Evolutionary conservation across 352 stramenopile genomes (phyloP).

Genomic region (Bremia lactucae): DNA sequence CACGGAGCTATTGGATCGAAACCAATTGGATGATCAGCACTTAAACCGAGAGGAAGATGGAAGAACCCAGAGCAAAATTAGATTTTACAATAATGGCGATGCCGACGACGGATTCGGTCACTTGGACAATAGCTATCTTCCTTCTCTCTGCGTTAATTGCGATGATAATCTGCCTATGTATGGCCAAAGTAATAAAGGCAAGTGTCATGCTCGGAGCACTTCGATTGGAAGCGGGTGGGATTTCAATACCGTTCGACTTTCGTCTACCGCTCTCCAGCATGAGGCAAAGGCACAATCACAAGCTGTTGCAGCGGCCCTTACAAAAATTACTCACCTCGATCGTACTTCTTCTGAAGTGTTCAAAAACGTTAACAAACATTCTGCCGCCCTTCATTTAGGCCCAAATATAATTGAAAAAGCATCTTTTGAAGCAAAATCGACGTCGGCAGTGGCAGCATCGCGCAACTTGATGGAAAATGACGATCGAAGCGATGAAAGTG

Average conservation of each 20-base stretch:
- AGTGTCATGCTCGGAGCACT: conserved; percentile 28
- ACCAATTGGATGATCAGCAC: conserved; percentile 22
- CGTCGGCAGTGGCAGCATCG: neutral
- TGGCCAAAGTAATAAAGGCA: conserved; percentile 25
- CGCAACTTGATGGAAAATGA: conserved; percentile 16
- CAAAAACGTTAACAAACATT: conserved; percentile 2
- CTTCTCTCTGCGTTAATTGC: conserved; percentile 5
- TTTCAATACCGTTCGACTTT: conserved; percentile 65
- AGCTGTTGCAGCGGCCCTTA: conserved; percentile 1
- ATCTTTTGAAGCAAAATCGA: conserved; percentile 1
- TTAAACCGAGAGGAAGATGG: conserved; percentile 6
- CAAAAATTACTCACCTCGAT: neutral
- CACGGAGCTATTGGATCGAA: conserved; percentile 50
- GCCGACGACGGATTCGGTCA: conserved; percentile 10
- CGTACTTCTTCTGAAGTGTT: neutral
- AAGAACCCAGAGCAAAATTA: conserved; percentile 4
- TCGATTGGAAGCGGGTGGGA: conserved; percentile 59
- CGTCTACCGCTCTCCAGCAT: conserved; percentile 26
- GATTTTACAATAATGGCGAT: conserved; percentile 7
- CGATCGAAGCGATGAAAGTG: conserved; percentile 27
- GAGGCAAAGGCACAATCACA: conserved; percentile 22
- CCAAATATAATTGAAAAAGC: conserved; percentile 1
- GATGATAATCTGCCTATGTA: conserved; percentile 19
- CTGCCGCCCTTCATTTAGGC: neutral
- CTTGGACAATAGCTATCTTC: conserved; percentile 7